Conservation (phyloP, 2,329 filamentous ascomycete species). For the Aspergillus nomiae region DNA sequence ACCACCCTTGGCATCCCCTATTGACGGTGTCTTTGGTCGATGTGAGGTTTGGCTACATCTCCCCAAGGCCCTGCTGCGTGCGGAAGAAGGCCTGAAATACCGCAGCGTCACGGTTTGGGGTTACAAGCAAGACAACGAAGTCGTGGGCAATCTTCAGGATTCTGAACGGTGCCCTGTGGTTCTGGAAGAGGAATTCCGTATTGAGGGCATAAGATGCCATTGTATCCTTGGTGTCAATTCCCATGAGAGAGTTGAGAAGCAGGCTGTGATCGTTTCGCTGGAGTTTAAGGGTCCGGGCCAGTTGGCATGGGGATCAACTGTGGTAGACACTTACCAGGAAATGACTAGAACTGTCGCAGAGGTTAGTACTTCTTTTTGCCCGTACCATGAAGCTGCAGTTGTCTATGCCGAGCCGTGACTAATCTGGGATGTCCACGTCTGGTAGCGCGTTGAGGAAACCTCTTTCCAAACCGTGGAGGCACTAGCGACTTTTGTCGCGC, state of each 20-base stretch:
- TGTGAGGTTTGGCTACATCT: constrained; percentile 43
- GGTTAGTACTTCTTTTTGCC: constrained; percentile 25
- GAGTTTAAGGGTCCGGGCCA: constrained; percentile 38
- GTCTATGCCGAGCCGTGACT: constrained; percentile 2
- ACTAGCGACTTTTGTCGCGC: constrained; percentile 51
- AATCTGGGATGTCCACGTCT: background rate
- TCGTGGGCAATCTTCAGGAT: constrained; percentile 22
- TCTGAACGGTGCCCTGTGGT: constrained; percentile 30
- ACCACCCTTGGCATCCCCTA: constrained; percentile 18
- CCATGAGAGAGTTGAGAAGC: constrained; percentile 54
- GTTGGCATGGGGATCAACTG: constrained; percentile 33
- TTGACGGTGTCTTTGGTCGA: constrained; percentile 34
- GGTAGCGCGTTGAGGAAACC: constrained; percentile 48
- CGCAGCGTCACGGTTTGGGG: constrained; percentile 38
- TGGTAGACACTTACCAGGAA: constrained; percentile 42
- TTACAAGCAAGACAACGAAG: constrained; percentile 28
- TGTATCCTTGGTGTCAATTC: constrained; percentile 56
- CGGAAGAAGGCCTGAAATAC: constrained; percentile 45
- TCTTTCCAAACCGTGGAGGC: constrained; percentile 55
- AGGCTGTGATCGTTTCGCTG: constrained; percentile 48
- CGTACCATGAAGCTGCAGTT: background rate
- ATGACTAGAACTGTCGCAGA: constrained; percentile 42
- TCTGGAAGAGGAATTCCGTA: constrained; percentile 41
- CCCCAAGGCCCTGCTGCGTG: constrained; percentile 49
- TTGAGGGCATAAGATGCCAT: constrained; percentile 47